Percentiles rank a stretch among this genome's conserved stretches.
phyloP scores from a whole-genome alignment of 1,284 basidiomycete species.

The Ustilago lituana region DNA sequence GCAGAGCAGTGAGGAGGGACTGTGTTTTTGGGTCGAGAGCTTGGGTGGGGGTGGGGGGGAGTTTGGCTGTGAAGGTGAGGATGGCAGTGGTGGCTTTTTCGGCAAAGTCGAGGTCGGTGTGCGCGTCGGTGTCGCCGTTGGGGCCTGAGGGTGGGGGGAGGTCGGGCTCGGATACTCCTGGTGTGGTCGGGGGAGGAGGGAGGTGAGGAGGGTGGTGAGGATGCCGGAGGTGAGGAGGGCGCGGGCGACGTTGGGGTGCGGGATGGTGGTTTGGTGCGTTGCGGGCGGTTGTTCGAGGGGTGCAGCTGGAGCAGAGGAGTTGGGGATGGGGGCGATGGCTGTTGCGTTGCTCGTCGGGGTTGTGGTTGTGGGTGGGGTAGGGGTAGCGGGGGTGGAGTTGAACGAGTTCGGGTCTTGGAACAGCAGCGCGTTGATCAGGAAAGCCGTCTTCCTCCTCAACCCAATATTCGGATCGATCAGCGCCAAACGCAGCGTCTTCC shows the following conservation, averaged over 20 bases:
- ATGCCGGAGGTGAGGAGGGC: slow-evolving; percentile 61
- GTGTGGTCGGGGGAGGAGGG: slow-evolving; percentile 38
- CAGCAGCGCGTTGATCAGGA: slow-evolving; percentile 82
- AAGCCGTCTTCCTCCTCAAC: slow-evolving; percentile 84
- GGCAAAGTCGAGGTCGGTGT: slow-evolving; percentile 79
- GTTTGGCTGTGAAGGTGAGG: slow-evolving; percentile 51
- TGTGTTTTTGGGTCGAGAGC: not conserved
- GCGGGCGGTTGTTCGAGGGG: slow-evolving; percentile 65
- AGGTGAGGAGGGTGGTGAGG: slow-evolving; percentile 57
- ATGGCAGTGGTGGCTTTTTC: slow-evolving; percentile 79
- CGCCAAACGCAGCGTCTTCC: slow-evolving; percentile 74
- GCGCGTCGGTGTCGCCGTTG: slow-evolving; percentile 74
- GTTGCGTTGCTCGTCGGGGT: slow-evolving; percentile 4
- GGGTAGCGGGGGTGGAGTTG: slow-evolving; percentile 66
- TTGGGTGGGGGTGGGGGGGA: not conserved
- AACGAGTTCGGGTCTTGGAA: slow-evolving; percentile 70
- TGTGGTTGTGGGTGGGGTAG: slow-evolving; percentile 67
- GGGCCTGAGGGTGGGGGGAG: slow-evolving; percentile 71
- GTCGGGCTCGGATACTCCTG: slow-evolving; percentile 27
- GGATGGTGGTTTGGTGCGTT: slow-evolving; percentile 40
- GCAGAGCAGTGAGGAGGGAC: slow-evolving; percentile 8
- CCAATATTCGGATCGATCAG: slow-evolving; percentile 80
- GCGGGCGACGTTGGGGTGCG: slow-evolving; percentile 56
- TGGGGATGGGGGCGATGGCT: slow-evolving; percentile 15
- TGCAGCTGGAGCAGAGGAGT: slow-evolving; percentile 17